Evolutionary conservation across 306 rosid species (phyloP).

Genomic region (Trifolium pratense): DNA sequence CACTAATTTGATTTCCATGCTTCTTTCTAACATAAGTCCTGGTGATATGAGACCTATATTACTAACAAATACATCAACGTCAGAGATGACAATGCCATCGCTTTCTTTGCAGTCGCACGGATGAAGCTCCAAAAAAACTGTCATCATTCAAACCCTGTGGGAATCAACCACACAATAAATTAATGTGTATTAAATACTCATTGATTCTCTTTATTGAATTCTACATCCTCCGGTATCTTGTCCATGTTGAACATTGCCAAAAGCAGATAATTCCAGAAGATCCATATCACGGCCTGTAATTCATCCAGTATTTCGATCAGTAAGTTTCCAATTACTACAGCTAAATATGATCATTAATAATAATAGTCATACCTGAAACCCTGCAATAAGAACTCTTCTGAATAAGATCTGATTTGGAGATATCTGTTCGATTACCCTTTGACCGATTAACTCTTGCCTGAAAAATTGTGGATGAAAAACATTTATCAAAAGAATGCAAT

Average conservation of each 20-base stretch:
- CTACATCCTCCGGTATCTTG: constrained; percentile 85
- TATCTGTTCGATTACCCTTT: constrained; percentile 81
- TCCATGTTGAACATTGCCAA: constrained; percentile 73
- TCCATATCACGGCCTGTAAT: constrained; percentile 89
- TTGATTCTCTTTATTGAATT: constrained; percentile 59
- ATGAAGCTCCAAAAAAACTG: constrained; percentile 11
- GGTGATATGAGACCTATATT: neutral
- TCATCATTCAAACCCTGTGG: constrained; percentile 21
- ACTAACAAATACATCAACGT: neutral
- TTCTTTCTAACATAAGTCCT: neutral
- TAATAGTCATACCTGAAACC: constrained; percentile 68
- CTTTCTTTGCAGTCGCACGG: constrained; percentile 27
- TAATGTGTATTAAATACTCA: constrained; percentile 29
- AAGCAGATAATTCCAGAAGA: constrained; percentile 86
- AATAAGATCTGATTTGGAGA: constrained; percentile 77
- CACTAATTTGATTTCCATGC: neutral
- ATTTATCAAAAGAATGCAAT: constrained; percentile 5
- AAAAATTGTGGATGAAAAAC: constrained; percentile 24
- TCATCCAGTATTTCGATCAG: constrained; percentile 37
- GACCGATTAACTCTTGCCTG: constrained; percentile 90
- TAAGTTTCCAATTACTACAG: constrained; percentile 28
- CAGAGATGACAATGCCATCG: constrained; percentile 20
- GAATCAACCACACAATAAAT: constrained; percentile 33
- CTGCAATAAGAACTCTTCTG: constrained; percentile 95
- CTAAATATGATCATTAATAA: neutral